Percentiles rank a stretch among this genome's conserved stretches.
Conservation (phyloP, 805 yeast species). For the Henningerozyma blattae region DNA sequence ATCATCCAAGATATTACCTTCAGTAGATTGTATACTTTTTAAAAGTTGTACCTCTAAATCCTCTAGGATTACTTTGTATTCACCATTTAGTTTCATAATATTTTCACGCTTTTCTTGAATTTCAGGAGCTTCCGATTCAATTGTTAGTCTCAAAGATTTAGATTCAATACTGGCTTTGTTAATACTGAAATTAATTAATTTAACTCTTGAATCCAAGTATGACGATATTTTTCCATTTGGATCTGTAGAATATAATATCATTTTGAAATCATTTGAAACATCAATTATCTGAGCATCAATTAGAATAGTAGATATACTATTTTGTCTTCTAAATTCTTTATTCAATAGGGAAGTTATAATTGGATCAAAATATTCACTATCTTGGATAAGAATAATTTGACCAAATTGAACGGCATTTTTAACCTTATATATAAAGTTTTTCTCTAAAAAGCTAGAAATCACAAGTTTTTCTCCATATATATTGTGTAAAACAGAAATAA, state of each 20-base stretch:
- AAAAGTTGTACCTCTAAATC: constrained; percentile 49
- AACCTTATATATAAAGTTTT: constrained; percentile 49
- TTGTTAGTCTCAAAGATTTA: constrained; percentile 45
- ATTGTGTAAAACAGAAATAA: constrained; percentile 31
- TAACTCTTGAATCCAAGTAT: constrained; percentile 49
- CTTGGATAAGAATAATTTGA: constrained; percentile 55
- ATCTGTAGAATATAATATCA: constrained; percentile 53
- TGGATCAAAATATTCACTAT: constrained; percentile 77
- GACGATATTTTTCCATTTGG: constrained; percentile 34
- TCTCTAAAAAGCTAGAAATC: constrained; percentile 61
- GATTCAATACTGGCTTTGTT: constrained; percentile 55
- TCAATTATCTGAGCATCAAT: constrained; percentile 59
- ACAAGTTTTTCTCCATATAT: constrained; percentile 26
- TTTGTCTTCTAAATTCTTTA: constrained; percentile 46
- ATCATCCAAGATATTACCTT: constrained; percentile 58
- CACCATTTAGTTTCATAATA: constrained; percentile 43
- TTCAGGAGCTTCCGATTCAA: constrained; percentile 52
- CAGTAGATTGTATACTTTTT: constrained; percentile 40
- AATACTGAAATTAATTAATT: constrained; percentile 59
- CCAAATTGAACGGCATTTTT: constrained; percentile 84
- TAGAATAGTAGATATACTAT: constrained; percentile 54
- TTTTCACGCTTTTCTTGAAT: constrained; percentile 45
- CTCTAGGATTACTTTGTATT: constrained; percentile 42
- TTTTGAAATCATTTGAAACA: constrained; percentile 46
- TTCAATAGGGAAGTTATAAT: constrained; percentile 50